Conservation (phyloP, 2,329 filamentous ascomycete species). For the Penicillium sp. region DNA sequence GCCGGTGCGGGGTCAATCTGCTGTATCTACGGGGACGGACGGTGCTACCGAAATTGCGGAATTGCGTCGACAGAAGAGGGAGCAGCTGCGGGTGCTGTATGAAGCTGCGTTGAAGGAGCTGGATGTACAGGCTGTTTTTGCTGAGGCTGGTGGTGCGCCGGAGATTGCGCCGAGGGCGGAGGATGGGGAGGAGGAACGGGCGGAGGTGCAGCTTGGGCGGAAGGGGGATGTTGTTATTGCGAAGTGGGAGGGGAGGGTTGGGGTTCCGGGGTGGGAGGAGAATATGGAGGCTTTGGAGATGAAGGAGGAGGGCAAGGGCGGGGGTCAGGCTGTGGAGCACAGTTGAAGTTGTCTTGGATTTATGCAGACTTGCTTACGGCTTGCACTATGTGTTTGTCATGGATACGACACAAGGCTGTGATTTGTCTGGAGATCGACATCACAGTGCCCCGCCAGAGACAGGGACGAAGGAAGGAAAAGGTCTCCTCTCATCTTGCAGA, state of each 20-base stretch:
- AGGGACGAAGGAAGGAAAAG: background rate
- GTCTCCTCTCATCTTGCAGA: background rate
- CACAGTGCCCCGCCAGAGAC: background rate
- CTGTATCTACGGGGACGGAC: background rate
- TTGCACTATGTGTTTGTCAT: background rate
- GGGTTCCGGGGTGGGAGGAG: constrained; percentile 32
- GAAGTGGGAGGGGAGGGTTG: constrained; percentile 27
- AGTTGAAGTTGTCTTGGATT: constrained; percentile 16
- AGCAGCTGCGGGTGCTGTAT: constrained; percentile 28
- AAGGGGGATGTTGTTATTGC: constrained; percentile 27
- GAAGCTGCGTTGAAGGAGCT: constrained; percentile 51
- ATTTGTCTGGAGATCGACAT: background rate
- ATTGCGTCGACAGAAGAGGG: constrained; percentile 33
- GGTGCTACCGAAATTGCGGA: background rate
- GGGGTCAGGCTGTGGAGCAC: constrained; percentile 11
- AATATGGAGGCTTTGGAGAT: constrained; percentile 32
- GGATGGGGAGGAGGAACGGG: constrained; percentile 16
- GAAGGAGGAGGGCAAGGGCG: constrained; percentile 17
- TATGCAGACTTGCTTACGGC: background rate
- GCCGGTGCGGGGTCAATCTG: constrained; percentile 15
- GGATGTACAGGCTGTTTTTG: constrained; percentile 55
- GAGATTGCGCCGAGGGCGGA: constrained; percentile 2
- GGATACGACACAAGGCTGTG: background rate
- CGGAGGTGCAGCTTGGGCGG: constrained; percentile 22
- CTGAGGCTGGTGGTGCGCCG: constrained; percentile 30